Base-by-base conservation (phyloP, 2,329 filamentous ascomycete species). In the Blastomyces gilchristii region DNA sequence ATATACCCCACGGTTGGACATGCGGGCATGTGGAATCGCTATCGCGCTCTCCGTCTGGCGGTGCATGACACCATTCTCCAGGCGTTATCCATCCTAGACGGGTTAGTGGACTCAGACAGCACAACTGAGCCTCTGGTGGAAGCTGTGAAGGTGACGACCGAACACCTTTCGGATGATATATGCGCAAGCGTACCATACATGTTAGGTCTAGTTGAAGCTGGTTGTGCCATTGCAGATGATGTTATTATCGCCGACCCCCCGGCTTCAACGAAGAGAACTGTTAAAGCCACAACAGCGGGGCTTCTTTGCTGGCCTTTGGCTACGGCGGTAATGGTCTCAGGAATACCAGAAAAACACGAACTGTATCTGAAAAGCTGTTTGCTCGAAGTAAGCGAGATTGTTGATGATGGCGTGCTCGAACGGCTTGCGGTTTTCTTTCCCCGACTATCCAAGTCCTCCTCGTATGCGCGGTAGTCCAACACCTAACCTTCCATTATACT, bases 1-100 rank as follows among this genome's bases (percentile, higher is more conserved):
- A 49, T 59, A 39, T 59, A 59, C 31, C 41, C 57, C 18, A 28
- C 57, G 14, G 43, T 59, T 28, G 57, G 57, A 34, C 41, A 59
- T 14, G 39, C 57, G 22, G 57, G 41, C 47, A 34, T 59, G 57
- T 59, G 57, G 57, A 59, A 59, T 43, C 57, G 57, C 43, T 59
- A 59, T 49, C 57, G 57, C 22, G 57, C 41, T 14, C 22, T 59
- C 8, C 57, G 57, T 16, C 57, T 59, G 3, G 57, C 28, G 1
- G 41, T 59, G 16, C 49, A 49, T 25, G 57, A 59, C 18, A 49
- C 49, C 39, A 49, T 59, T 5, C 25, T 49, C 6, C 43, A 37
- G 25, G 18, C 31, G 8, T 37, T 47, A 28, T 59, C 43, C n/a
- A n/a, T 18, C 14, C 41, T 49, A 39, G 41, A 47, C 16, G 25